These are phyloP conservation scores for Suillus discolor DNA, from an alignment of 768 basidiomycete genomes.

Conservation along the genomic window DNA sequence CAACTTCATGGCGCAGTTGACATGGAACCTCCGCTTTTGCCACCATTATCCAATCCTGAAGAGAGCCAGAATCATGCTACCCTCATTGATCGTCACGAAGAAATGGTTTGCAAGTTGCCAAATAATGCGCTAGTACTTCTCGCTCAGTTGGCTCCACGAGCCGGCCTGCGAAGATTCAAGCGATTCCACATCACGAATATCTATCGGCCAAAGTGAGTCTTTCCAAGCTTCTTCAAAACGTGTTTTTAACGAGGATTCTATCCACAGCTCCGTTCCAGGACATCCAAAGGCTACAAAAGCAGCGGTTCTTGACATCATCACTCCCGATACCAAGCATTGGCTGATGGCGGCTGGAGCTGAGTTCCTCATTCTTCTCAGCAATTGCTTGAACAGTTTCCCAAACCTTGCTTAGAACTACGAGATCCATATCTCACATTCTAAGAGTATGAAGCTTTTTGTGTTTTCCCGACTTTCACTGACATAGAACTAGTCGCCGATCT, in stretches of 20 bases:
- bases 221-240: slow-evolving; percentile 9
- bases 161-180: slow-evolving; percentile 70
- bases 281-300: slow-evolving; percentile 76
- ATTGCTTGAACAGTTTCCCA: slow-evolving; percentile 72
- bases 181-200: slow-evolving; percentile 79
- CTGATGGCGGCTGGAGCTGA: slow-evolving; percentile 75
- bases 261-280: slow-evolving; percentile 58
- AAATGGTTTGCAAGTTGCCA: slow-evolving; percentile 72
- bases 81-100: slow-evolving; percentile 81
- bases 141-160: slow-evolving; percentile 76
- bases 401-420: slow-evolving; percentile 69
- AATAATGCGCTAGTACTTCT: slow-evolving; percentile 75
- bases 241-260: slow-evolving; percentile 1
- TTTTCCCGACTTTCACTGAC: slow-evolving; percentile 1
- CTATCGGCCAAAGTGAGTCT: slow-evolving; percentile 63
- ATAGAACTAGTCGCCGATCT: slow-evolving; percentile 63
- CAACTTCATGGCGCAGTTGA: slow-evolving; percentile 89
- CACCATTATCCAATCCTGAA: slow-evolving; percentile 65
- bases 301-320: slow-evolving; percentile 84
- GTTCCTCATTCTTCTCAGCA: slow-evolving; percentile 65
- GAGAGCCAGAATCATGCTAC: slow-evolving; percentile 68
- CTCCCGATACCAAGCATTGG: slow-evolving; percentile 65
- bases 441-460: slow-evolving; percentile 47
- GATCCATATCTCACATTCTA: slow-evolving; percentile 78
- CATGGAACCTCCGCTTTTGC: slow-evolving; percentile 82